These are phyloP conservation scores for Cryphonectria parasitica DNA, from an alignment of 2,329 filamentous ascomycete species.

Conservation along the genomic window DNA sequence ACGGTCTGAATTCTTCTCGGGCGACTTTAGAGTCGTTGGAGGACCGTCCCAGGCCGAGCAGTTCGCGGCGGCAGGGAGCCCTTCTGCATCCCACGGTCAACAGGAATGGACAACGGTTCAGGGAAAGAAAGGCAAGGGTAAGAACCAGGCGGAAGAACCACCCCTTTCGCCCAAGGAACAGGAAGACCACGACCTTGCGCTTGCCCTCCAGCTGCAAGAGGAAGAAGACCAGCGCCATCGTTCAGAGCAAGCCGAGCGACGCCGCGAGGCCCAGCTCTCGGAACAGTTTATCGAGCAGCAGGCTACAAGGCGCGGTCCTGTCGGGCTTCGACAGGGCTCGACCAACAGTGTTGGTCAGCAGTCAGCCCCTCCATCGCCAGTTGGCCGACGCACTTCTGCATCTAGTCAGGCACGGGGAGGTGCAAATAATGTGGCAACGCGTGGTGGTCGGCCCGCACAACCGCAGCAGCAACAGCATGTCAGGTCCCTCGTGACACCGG, in stretches of 20 bases:
- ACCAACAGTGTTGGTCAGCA: conserved; percentile 13
- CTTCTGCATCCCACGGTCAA: conserved; percentile 29
- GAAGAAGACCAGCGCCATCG: conserved; percentile 83
- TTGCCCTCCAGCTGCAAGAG: conserved; percentile 91
- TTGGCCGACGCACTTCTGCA: conserved; percentile 32
- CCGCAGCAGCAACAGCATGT: conserved; percentile 37
- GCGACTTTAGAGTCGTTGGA: conserved; percentile 86
- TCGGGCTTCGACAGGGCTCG: conserved; percentile 17
- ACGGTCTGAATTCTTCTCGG: conserved; percentile 81
- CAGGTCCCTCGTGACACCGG: conserved; percentile 52
- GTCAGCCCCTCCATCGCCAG: conserved; percentile 23
- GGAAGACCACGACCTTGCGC: conserved; percentile 84
- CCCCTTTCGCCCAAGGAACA: conserved; percentile 57
- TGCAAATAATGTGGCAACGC: conserved; percentile 16
- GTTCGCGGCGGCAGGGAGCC: conserved; percentile 21
- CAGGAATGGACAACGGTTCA: conserved; percentile 62
- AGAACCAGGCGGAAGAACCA: conserved; percentile 32
- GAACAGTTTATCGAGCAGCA: conserved; percentile 73
- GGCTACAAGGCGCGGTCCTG: conserved; percentile 36
- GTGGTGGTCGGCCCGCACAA: conserved; percentile 23
- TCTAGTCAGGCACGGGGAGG: conserved; percentile 10
- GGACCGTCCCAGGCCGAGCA: conserved; percentile 44
- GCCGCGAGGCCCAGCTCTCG: conserved; percentile 69
- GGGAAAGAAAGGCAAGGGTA: conserved; percentile 36
- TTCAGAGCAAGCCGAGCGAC: conserved; percentile 62